Base-by-base conservation (phyloP, 805 yeast genomes). In the Starmerella ratchasimensis region DNA sequence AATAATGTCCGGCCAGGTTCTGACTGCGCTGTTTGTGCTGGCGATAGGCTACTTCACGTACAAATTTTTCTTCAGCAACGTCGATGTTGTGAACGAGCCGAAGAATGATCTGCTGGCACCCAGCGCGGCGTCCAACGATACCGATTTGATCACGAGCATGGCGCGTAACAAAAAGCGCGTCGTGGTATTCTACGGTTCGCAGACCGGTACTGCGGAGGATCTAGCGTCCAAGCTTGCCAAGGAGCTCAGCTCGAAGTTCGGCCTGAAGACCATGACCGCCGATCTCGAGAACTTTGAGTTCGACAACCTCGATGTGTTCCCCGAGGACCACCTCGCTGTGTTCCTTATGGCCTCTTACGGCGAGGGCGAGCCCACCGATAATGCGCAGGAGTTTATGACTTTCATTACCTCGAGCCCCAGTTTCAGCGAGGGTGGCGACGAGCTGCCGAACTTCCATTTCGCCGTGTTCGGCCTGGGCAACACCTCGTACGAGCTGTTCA, bases 151-250 rank as follows among this genome's bases (percentile, higher is more conserved):
- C 25, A 49, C 52, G 33, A 49, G 43, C 31, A 50, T 88, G 48
- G 62, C 63, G 35, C 62, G 63, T 27, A 74, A 75, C 51, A 68
- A 71, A 44, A 86, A 88, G 61, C 77, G 79, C 46, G 78, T 80
- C 26, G 63, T 84, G 31, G 77, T 90, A 3, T 69, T 90, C 43
- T 90, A 70, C 56, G 97, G 94, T 14, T 86, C 97, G 11, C 99
- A 90, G 62, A 90, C 98, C 4, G 98, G 98, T 46, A 90, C 98
- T 14, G 94, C 97, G 31, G 98, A 90, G 62, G 98, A 90, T 55
- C 88, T 84, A 52, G 93, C 96, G 15, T 72, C 78, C 50, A 81
- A 88, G 56, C 76, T 84, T 49, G 74, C 94, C 33, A 84, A 86
- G 55, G 98, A 90, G 57, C 73, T 88, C 51, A 73, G 75, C 49